phyloP scores from a whole-genome alignment of 371 early-diverging fungal species.

The Apophysomyces sp. region DNA sequence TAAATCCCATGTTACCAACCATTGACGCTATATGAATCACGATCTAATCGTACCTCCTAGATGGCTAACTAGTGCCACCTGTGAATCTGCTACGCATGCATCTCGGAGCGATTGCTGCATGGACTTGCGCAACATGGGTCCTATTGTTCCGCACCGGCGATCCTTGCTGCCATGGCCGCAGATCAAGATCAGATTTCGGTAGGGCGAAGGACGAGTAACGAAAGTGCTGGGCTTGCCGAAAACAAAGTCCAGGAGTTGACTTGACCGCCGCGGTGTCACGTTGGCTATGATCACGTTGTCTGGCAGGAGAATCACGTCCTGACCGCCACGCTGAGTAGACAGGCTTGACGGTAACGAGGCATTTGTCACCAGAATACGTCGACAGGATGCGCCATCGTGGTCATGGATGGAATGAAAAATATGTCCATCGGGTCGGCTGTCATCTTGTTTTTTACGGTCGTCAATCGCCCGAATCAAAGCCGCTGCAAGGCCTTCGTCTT shows the following conservation, averaged over 20 bases:
- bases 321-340: slow-evolving; percentile 18
- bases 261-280: slow-evolving; percentile 24
- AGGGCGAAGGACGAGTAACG: slow-evolving; percentile 24
- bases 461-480: slow-evolving; percentile 23
- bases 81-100: not conserved
- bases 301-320: slow-evolving; percentile 32
- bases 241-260: slow-evolving; percentile 29
- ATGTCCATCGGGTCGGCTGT: not conserved
- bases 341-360: slow-evolving; percentile 21
- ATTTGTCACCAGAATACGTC: slow-evolving; percentile 33
- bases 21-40: not conserved
- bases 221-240: slow-evolving; percentile 30
- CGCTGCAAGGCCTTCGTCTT: slow-evolving; percentile 35
- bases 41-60: slow-evolving; percentile 25
- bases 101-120: slow-evolving; percentile 19
- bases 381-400: not conserved
- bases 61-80: slow-evolving; percentile 37
- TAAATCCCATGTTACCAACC: not conserved
- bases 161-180: slow-evolving; percentile 43
- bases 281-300: slow-evolving; percentile 42
- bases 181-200: slow-evolving; percentile 22
- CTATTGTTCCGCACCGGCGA: slow-evolving; percentile 38
- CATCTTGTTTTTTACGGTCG: slow-evolving; percentile 11
- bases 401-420: slow-evolving; percentile 19
- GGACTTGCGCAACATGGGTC: slow-evolving; percentile 29